Evolutionary conservation across 345 rosid species (phyloP).

Genomic region (Capsella bursapastoris): DNA sequence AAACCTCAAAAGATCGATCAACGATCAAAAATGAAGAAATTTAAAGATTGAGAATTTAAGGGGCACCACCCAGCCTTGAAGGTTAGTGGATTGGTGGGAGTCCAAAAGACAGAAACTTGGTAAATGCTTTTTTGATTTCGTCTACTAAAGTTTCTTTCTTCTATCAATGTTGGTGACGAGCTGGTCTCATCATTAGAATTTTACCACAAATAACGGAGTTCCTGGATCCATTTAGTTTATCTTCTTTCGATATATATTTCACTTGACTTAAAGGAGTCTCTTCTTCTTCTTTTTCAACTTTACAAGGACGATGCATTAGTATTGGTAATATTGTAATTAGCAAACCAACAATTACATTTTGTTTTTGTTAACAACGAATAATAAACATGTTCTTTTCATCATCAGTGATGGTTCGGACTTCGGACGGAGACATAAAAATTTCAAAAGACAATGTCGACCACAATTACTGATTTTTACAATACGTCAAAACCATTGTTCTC

Average conservation of each 20-base stretch:
- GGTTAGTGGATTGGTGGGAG: constrained; percentile 15
- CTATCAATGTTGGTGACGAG: constrained; percentile 4
- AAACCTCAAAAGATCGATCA: constrained; percentile 31
- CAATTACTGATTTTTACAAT: too few relatives aligned
- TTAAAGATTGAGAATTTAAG: constrained; percentile 21
- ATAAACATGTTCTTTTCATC: too few relatives aligned
- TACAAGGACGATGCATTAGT: too few relatives aligned
- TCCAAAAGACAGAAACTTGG: constrained; percentile 29
- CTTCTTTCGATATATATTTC: too few relatives aligned
- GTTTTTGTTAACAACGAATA: too few relatives aligned
- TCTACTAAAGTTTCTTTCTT: not conserved
- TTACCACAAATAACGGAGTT: constrained; percentile 27
- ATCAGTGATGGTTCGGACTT: too few relatives aligned
- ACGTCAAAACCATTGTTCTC: too few relatives aligned
- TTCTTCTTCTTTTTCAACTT: not conserved
- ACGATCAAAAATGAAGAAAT: constrained; percentile 17
- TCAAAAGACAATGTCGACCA: too few relatives aligned
- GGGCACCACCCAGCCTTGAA: constrained; percentile 35
- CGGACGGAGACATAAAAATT: too few relatives aligned
- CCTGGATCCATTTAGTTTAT: too few relatives aligned
- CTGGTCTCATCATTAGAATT: constrained; percentile 8
- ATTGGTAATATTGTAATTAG: too few relatives aligned
- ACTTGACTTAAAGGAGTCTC: not conserved
- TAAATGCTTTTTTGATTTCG: not conserved
- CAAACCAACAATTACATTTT: too few relatives aligned